A percentile compares a stretch with the other conserved stretches of the same genome.
Conservation (phyloP, 2,329 filamentous ascomycete species). For the Sclerotinia subarctica region DNA sequence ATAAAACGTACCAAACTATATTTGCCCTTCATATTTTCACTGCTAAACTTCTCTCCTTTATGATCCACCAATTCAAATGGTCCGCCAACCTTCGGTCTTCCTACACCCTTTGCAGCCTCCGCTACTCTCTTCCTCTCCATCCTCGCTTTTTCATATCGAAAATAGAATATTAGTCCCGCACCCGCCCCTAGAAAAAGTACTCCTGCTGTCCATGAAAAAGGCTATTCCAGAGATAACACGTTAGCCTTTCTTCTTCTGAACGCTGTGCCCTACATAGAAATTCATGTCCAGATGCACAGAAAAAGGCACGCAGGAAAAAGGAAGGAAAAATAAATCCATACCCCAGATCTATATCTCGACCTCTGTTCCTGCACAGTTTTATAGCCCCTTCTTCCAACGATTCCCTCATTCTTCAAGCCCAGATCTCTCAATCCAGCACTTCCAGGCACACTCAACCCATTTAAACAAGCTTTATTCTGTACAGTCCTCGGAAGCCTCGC, state of each 20-base stretch:
- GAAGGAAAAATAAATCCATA: conserved; percentile 23
- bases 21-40: conserved; percentile 79
- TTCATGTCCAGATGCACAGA: not conserved
- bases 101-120: conserved; percentile 89
- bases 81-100: conserved; percentile 89
- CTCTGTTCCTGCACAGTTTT: conserved; percentile 38
- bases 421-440: not conserved
- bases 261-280: not conserved
- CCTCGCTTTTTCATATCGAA: conserved; percentile 87
- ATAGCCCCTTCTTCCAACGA: conserved; percentile 21
- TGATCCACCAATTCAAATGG: conserved; percentile 80
- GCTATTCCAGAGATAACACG: conserved; percentile 46
- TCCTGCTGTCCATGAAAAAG: conserved; percentile 91
- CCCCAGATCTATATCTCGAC: conserved; percentile 36
- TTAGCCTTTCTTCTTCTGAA: not conserved
- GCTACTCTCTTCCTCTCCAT: conserved; percentile 86
- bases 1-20: conserved; percentile 66
- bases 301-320: no score
- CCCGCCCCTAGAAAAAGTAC: conserved; percentile 79
- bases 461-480: not conserved
- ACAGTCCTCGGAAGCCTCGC: not conserved
- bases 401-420: not conserved
- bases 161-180: conserved; percentile 78
- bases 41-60: conserved; percentile 72
- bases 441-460: not conserved